A percentile compares a stretch with the other conserved stretches of the same genome.
These are phyloP conservation scores for Sporobolomyces roseus DNA, from an alignment of 768 basidiomycete genomes.

Conservation along the genomic window DNA sequence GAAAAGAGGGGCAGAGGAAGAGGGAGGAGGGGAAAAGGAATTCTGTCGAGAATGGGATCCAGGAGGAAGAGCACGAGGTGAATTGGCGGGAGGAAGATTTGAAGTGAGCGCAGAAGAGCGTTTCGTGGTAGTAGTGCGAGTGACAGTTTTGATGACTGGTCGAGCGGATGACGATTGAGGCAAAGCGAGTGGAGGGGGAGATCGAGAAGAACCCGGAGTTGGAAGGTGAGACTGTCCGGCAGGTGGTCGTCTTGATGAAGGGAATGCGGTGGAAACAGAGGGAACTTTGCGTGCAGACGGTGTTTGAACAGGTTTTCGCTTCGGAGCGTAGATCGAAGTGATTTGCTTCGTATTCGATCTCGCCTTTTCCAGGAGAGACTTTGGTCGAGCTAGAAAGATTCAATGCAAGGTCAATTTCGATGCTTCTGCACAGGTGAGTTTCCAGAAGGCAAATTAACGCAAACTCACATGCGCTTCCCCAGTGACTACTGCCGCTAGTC, in stretches of 20 bases:
- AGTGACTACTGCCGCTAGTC: background rate
- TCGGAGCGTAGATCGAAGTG: constrained; percentile 30
- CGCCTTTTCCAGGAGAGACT: constrained; percentile 27
- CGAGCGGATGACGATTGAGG: background rate
- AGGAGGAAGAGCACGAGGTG: too few relatives aligned
- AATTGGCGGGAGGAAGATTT: background rate
- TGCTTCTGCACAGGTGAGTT: too few relatives aligned
- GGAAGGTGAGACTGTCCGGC: background rate
- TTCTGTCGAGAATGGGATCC: background rate
- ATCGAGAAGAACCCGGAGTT: background rate
- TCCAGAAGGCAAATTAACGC: too few relatives aligned
- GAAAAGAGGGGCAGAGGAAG: background rate
- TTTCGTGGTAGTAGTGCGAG: constrained; percentile 2
- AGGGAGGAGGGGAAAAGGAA: constrained; percentile 10
- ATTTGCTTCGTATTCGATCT: constrained; percentile 13
- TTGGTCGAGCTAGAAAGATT: constrained; percentile 8
- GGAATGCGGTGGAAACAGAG: background rate
- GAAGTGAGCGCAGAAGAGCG: background rate
- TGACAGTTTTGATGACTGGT: constrained; percentile 12
- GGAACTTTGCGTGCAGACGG: background rate
- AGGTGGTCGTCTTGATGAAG: background rate
- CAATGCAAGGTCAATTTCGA: too few relatives aligned
- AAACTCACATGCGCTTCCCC: too few relatives aligned
- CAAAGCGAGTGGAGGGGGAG: background rate
- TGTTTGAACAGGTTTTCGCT: background rate